phyloP scores from a whole-genome alignment of 768 basidiomycete species.

The Auricularia sp. region DNA sequence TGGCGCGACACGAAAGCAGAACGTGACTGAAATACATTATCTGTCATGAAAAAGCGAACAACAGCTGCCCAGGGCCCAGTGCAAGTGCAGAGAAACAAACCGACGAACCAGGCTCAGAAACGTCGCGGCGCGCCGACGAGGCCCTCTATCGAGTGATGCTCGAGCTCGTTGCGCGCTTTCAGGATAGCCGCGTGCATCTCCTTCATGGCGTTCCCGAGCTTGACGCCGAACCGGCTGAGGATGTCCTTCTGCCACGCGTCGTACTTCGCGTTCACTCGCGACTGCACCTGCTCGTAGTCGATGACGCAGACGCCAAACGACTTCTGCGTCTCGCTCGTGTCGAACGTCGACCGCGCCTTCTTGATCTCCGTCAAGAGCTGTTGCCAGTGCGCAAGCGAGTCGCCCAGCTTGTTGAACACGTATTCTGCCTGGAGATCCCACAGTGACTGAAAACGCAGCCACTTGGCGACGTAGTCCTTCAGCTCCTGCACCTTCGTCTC shows the following conservation, averaged over 20 bases:
- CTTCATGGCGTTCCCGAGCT: conserved; percentile 92
- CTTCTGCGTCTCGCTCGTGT: conserved; percentile 88
- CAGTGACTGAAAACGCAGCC: conserved; percentile 97
- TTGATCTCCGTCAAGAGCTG: conserved; percentile 95
- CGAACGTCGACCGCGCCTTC: conserved; percentile 91
- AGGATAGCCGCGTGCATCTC: conserved; percentile 90
- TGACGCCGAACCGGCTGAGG: conserved; percentile 80
- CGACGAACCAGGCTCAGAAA: conserved; percentile 27
- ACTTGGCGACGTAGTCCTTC: conserved; percentile 87
- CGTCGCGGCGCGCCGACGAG: conserved; percentile 47
- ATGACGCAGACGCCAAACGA: conserved; percentile 89
- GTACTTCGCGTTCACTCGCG: conserved; percentile 96
- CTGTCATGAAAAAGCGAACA: neutral
- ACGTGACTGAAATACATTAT: neutral
- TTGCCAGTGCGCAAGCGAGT: conserved; percentile 89
- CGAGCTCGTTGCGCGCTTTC: conserved; percentile 91
- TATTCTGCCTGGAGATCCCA: conserved; percentile 98
- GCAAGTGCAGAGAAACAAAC: neutral
- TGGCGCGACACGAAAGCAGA: neutral
- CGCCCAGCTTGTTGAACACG: conserved; percentile 91
- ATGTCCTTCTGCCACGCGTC: conserved; percentile 97
- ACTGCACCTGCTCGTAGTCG: conserved; percentile 96
- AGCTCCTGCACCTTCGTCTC: conserved; percentile 82
- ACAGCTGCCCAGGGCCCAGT: neutral
- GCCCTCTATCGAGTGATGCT: conserved; percentile 93